A percentile compares a stretch with the other conserved stretches of the same genome.
These are phyloP conservation scores for Suillus sp. DNA, from an alignment of 768 basidiomycete species.

Conservation along the genomic window DNA sequence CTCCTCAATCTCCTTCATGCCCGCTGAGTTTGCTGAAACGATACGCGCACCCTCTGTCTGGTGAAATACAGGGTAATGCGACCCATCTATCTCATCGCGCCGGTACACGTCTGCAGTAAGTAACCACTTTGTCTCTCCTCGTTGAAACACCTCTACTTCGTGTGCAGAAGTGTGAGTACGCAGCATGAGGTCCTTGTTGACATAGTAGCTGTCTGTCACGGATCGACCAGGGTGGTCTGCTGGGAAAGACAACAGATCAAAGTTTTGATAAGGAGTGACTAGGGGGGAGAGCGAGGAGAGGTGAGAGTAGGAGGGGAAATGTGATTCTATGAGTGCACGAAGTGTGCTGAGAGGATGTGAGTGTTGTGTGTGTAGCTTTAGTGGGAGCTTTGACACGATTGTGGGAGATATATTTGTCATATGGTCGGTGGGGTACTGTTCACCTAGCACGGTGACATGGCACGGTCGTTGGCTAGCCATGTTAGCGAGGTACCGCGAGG, in stretches of 20 bases:
- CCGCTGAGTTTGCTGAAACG: conserved; percentile 59
- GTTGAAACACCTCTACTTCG: conserved; percentile 87
- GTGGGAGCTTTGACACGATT: conserved; percentile 79
- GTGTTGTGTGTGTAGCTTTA: conserved; percentile 73
- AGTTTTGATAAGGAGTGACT: conserved; percentile 90
- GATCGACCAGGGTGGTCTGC: conserved; percentile 91
- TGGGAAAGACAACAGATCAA: conserved; percentile 96
- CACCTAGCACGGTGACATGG: conserved; percentile 57
- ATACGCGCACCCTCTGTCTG: conserved; percentile 96
- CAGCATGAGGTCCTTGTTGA: conserved; percentile 88
- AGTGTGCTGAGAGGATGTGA: conserved; percentile 88
- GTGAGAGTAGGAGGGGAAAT: conserved; percentile 75
- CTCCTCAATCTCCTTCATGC: conserved; percentile 63
- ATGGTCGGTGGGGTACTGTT: conserved; percentile 72
- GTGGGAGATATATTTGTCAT: conserved; percentile 85
- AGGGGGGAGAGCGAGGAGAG: conserved; percentile 82
- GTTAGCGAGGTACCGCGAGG: conserved; percentile 20
- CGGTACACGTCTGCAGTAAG: conserved; percentile 96
- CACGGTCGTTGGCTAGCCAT: conserved; percentile 14
- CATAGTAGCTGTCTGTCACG: conserved; percentile 92
- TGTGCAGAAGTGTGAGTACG: conserved; percentile 99
- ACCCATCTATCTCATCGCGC: conserved; percentile 95
- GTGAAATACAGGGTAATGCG: conserved; percentile 98
- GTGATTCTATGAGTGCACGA: conserved; percentile 78
- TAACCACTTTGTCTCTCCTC: conserved; percentile 81